Base-by-base conservation (phyloP, 192 early-diverging fungal genomes). In the Ambispora gerdemannii region DNA sequence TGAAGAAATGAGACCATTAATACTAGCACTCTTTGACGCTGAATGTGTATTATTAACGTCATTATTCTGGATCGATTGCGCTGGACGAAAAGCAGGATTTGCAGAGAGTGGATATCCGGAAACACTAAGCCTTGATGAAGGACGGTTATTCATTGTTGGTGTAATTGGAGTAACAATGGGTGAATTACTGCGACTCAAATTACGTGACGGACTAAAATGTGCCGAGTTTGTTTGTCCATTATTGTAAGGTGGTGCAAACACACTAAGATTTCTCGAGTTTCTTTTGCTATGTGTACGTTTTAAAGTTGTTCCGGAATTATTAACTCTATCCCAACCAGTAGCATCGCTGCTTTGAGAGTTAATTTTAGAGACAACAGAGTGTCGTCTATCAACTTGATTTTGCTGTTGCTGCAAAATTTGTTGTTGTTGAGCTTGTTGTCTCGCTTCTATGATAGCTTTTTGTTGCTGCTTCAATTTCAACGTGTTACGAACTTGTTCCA, bases 391-490 rank as follows among this genome's bases (percentile, higher is more conserved):
- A 53, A 27, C 51, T 55, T 24, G 30, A 56, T 27, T 69, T 69
- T 69, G 50, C 62, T 67, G 77, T 27, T 56, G 67, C 24, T 28
- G 62, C 7, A 53, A 33, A 38, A 70, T 52, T 53, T 71, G 76
- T 31, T 69, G 66, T 25, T 74, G 74, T 15, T 61, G 60, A 22
- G 67, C 71, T 33, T 71, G 71, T 43, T 83, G 80, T 67, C 84
- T 76, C 20, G 82, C 75, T 47, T 86, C 86, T 63, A 84, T 86
- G 58, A 88, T 82, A 15, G 86, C 83, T 69, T 85, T 82, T 72
- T 88, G 86, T 70, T 87, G 86, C 74, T 88, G 83, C 61, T 83
- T 86, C 32, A 88, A 62, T 63, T 78, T 81, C 17, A 85, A 61
- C 2, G 78, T 79, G 4, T 79, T 79, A 15, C 81, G 67, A 63